A percentile compares a stretch with the other conserved stretches of the same genome.
Evolutionary conservation across 1,284 basidiomycete genomes (phyloP).

Genomic region (Inonotus hispidus): DNA sequence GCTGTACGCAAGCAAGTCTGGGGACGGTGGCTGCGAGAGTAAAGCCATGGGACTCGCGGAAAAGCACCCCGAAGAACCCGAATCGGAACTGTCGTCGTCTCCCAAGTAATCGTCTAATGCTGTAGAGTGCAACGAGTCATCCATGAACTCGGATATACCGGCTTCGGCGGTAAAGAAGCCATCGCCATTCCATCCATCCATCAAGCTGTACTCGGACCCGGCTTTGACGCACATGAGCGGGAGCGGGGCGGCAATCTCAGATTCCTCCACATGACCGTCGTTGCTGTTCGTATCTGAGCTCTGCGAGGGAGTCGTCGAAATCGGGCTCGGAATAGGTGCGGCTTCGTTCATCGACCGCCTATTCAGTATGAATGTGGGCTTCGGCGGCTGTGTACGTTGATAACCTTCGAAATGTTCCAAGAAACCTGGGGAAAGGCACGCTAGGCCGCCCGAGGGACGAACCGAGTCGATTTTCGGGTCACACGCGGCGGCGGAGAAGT

Average conservation of each 20-base stretch:
- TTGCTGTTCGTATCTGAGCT: neutral
- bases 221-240: neutral
- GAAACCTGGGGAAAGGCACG: neutral
- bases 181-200: neutral
- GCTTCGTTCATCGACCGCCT: neutral
- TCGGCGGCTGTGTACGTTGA: neutral
- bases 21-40: neutral
- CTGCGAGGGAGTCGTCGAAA: neutral
- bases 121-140: neutral
- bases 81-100: too few species aligned
- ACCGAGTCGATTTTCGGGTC: neutral
- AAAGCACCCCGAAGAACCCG: neutral
- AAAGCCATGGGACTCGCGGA: neutral
- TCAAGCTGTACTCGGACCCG: neutral
- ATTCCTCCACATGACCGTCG: neutral
- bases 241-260: too few species aligned
- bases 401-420: neutral
- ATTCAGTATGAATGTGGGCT: neutral
- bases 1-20: neutral
- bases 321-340: neutral
- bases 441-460: neutral
- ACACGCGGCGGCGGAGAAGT: neutral
- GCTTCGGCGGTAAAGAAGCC: neutral
- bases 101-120: too few species aligned
- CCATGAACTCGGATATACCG: neutral